phyloP scores from a whole-genome alignment of 352 stramenopile species.

The Pythium scleroteichum region DNA sequence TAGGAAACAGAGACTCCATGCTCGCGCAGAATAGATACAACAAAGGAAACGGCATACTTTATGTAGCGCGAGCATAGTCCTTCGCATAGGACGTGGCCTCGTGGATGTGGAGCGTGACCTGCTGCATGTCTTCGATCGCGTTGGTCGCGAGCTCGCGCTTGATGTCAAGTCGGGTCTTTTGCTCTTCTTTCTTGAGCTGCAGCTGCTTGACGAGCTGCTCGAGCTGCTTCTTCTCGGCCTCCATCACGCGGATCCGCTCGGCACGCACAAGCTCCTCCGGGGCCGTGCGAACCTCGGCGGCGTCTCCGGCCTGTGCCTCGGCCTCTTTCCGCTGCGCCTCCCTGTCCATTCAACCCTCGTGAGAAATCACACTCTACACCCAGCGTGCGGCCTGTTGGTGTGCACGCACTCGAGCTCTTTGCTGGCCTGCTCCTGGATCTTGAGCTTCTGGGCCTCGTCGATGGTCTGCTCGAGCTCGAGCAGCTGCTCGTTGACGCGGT shows the following conservation, averaged over 20 bases:
- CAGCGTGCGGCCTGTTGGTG: not conserved
- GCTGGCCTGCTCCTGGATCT: slow-evolving; percentile 36
- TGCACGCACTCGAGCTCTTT: slow-evolving; percentile 28
- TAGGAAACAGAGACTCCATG: slow-evolving; percentile 9
- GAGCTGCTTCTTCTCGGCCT: slow-evolving; percentile 51
- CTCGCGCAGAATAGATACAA: too few relatives aligned
- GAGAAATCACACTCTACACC: too few relatives aligned
- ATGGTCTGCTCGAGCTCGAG: slow-evolving; percentile 51
- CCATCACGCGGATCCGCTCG: slow-evolving; percentile 51
- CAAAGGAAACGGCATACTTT: too few relatives aligned
- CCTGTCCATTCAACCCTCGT: slow-evolving; percentile 7
- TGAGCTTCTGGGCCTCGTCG: slow-evolving; percentile 39
- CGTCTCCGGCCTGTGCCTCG: slow-evolving; percentile 8
- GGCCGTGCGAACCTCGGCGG: slow-evolving; percentile 17
- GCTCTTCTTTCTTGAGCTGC: slow-evolving; percentile 43
- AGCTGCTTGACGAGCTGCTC: slow-evolving; percentile 40
- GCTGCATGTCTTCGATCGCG: slow-evolving; percentile 47
- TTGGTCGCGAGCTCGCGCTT: slow-evolving; percentile 45
- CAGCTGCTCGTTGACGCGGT: slow-evolving; percentile 53
- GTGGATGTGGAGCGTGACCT: slow-evolving; percentile 35
- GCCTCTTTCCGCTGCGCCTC: slow-evolving; percentile 20
- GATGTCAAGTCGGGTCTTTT: slow-evolving; percentile 41
- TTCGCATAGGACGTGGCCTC: slow-evolving; percentile 38
- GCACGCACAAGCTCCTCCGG: slow-evolving; percentile 43
- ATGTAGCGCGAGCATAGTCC: slow-evolving; percentile 34